Evolutionary conservation across 495 filamentous ascomycete genomes (phyloP).

Genomic region (Patellaria atrata): DNA sequence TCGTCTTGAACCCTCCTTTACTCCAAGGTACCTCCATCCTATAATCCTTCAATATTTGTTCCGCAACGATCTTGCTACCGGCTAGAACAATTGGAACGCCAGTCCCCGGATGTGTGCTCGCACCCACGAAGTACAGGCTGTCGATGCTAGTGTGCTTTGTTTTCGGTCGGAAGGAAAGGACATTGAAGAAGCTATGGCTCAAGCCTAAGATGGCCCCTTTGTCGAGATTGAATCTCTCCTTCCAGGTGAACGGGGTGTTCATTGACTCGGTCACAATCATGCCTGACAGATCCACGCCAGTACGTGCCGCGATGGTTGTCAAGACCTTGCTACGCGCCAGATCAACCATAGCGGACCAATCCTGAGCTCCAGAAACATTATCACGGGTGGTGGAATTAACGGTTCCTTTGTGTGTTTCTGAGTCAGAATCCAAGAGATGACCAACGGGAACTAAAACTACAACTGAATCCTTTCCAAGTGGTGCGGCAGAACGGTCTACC

Average conservation of each 20-base stretch:
- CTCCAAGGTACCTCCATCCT: slow-evolving; percentile 31
- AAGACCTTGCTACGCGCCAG: slow-evolving; percentile 39
- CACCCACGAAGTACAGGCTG: slow-evolving; percentile 50
- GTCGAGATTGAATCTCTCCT: slow-evolving; percentile 51
- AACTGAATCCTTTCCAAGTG: slow-evolving; percentile 42
- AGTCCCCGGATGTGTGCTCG: slow-evolving; percentile 56
- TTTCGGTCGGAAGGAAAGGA: slow-evolving; percentile 47
- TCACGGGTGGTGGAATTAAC: slow-evolving; percentile 14
- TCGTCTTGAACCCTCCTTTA: slow-evolving; percentile 9
- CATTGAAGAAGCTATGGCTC: slow-evolving; percentile 56
- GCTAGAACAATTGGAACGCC: slow-evolving; percentile 57
- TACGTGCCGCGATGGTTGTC: slow-evolving; percentile 39
- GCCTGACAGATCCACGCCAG: slow-evolving; percentile 31
- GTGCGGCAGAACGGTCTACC: slow-evolving; percentile 50
- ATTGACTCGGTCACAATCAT: slow-evolving; percentile 42
- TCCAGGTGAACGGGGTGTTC: slow-evolving; percentile 49
- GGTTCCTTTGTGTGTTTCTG: slow-evolving; percentile 22
- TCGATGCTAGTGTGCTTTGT: slow-evolving; percentile 37
- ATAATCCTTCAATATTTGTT: slow-evolving; percentile 37
- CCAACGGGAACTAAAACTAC: slow-evolving; percentile 56
- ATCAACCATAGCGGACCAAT: slow-evolving; percentile 40
- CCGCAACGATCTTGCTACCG: slow-evolving; percentile 44
- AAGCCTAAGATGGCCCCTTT: slow-evolving; percentile 55
- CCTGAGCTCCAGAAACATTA: too few relatives aligned
- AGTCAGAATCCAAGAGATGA: slow-evolving; percentile 34